These are phyloP conservation scores for Schizophyllum amplum DNA, from an alignment of 1,284 basidiomycete genomes.

Conservation along the genomic window DNA sequence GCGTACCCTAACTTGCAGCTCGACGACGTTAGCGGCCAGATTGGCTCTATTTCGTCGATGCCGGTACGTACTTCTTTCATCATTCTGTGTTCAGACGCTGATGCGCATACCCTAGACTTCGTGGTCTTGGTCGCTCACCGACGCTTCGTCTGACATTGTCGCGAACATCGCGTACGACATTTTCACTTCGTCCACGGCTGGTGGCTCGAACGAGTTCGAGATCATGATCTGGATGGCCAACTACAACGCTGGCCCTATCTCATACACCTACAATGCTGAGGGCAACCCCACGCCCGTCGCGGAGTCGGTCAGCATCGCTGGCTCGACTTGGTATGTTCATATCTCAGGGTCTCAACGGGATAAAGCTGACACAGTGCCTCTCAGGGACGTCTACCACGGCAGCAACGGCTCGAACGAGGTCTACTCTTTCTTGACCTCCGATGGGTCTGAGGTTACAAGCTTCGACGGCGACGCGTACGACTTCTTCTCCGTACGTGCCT, in stretches of 20 bases:
- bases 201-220: constrained; percentile 47
- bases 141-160: constrained; percentile 20
- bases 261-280: constrained; percentile 22
- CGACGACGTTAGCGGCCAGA: constrained; percentile 42
- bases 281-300: constrained; percentile 42
- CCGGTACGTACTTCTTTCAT: constrained; percentile 29
- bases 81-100: no score
- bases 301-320: constrained; percentile 37
- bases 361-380: not conserved
- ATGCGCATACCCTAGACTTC: constrained; percentile 11
- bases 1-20: constrained; percentile 53
- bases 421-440: constrained; percentile 51
- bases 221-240: constrained; percentile 65
- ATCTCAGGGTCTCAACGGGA: not conserved
- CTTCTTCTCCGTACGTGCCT: constrained; percentile 40
- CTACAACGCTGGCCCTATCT: constrained; percentile 51
- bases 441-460: constrained; percentile 30
- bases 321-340: constrained; percentile 36
- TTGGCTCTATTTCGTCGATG: constrained; percentile 46
- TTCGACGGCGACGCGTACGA: constrained; percentile 48
- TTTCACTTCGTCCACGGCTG: constrained; percentile 46
- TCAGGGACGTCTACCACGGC: constrained; percentile 50
- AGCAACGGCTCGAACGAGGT: constrained; percentile 53
- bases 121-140: constrained; percentile 35
- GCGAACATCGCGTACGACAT: constrained; percentile 55